These are phyloP conservation scores for Chalciporus sp. DNA, from an alignment of 1,284 basidiomycete species.

Conservation along the genomic window DNA sequence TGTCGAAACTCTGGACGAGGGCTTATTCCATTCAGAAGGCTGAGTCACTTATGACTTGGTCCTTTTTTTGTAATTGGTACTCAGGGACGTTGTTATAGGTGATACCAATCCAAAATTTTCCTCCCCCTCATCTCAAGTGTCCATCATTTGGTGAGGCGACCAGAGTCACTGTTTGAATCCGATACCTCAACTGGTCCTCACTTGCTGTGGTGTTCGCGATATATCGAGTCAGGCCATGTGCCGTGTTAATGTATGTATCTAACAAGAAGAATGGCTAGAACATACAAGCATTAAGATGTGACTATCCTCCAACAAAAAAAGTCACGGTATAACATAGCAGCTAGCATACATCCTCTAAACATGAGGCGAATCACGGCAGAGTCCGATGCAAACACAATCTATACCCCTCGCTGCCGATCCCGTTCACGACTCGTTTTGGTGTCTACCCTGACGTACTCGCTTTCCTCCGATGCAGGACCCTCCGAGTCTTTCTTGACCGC, in stretches of 20 bases:
- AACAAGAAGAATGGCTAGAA: not conserved
- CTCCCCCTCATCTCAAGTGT: not conserved
- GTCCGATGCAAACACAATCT: not conserved
- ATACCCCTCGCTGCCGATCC: conserved; percentile 33
- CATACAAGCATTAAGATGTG: conserved; percentile 4
- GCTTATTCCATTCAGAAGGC: not conserved
- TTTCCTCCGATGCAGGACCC: conserved; percentile 49
- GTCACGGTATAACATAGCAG: conserved; percentile 7
- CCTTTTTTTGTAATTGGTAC: not conserved
- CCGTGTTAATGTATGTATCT: not conserved
- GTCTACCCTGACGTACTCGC: conserved; percentile 84
- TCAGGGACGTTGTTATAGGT: not conserved
- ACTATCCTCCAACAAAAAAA: conserved; percentile 6
- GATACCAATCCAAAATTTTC: not conserved
- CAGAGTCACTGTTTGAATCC: too few species aligned
- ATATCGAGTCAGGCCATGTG: not conserved
- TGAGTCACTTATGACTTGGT: not conserved
- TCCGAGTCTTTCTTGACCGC: conserved; percentile 69
- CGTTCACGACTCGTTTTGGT: conserved; percentile 62
- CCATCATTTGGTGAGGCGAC: not conserved
- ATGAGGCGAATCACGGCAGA: not conserved
- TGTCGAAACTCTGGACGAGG: not conserved
- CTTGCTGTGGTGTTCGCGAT: not conserved
- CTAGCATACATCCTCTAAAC: not conserved
- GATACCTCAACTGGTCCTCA: not conserved